Conservation (phyloP, 768 basidiomycete genomes). For the Rhodotorula paludigena region DNA sequence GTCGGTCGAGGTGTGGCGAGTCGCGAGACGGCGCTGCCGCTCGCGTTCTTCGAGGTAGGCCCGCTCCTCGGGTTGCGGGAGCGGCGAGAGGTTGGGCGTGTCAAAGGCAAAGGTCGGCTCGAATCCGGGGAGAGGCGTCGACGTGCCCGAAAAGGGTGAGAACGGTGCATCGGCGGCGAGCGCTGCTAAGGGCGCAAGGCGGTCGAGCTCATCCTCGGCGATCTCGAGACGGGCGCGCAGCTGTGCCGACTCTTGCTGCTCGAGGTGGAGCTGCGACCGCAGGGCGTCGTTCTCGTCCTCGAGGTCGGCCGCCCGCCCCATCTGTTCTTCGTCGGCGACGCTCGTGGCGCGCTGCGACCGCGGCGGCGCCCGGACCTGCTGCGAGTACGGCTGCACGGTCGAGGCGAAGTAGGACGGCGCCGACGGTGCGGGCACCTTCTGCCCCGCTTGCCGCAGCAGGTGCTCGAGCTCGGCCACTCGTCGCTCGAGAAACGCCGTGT, state of each 20-base stretch:
- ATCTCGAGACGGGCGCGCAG: slow-evolving; percentile 21
- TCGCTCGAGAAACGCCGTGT: slow-evolving; percentile 21
- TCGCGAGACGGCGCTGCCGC: slow-evolving; percentile 3
- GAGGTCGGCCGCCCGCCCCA: slow-evolving; percentile 22
- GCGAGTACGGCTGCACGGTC: not conserved
- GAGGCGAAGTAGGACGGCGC: not conserved
- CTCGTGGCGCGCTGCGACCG: slow-evolving; percentile 1
- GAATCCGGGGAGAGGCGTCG: slow-evolving; percentile 2
- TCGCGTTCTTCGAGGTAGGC: slow-evolving; percentile 24
- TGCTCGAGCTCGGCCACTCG: slow-evolving; percentile 29
- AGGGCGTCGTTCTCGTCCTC: slow-evolving; percentile 36
- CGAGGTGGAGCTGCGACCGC: slow-evolving; percentile 27
- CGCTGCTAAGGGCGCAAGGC: not conserved
- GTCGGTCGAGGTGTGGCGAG: slow-evolving; percentile 1
- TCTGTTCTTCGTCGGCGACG: not conserved
- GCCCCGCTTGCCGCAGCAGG: not conserved
- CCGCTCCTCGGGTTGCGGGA: slow-evolving; percentile 22
- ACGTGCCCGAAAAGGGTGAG: slow-evolving; percentile 1
- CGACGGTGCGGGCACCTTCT: not conserved
- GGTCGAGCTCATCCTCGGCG: slow-evolving; percentile 17
- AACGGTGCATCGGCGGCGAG: not conserved
- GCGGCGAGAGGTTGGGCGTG: slow-evolving; percentile 17
- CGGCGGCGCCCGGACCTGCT: not conserved
- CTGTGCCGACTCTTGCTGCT: slow-evolving; percentile 20
- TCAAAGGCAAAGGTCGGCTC: slow-evolving; percentile 37